Evolutionary conservation across 148 eudicot species (phyloP).

Genomic region (Arbutus unedo): DNA sequence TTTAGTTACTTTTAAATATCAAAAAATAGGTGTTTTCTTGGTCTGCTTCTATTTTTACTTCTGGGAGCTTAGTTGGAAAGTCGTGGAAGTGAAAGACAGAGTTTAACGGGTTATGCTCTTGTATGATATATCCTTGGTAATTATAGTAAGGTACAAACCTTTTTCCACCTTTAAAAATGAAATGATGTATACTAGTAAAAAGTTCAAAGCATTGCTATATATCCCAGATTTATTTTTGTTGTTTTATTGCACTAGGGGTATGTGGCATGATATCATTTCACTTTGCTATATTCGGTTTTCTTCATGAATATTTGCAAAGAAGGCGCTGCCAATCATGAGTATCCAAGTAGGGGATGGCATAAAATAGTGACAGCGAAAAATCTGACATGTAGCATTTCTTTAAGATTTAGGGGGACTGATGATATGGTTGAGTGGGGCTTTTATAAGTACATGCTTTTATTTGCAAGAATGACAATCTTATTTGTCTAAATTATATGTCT

Average conservation of each 20-base stretch:
- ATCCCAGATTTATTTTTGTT: neutral
- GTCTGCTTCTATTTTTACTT: neutral
- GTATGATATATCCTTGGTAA: neutral
- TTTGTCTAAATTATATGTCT: neutral
- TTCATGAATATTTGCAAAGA: too few species aligned
- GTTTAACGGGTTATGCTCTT: too few species aligned
- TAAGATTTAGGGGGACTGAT: neutral
- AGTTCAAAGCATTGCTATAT: neutral
- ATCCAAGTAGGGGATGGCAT: neutral
- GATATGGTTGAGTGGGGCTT: neutral
- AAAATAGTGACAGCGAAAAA: too few species aligned
- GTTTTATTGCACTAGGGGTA: neutral
- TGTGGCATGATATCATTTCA: neutral
- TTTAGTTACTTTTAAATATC: neutral
- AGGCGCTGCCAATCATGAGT: neutral
- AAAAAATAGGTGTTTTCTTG: too few species aligned
- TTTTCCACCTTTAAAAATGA: neutral
- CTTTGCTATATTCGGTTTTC: neutral
- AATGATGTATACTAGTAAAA: too few species aligned
- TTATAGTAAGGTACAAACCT: neutral
- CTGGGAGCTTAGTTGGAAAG: neutral
- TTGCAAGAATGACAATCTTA: neutral
- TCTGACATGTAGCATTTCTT: neutral
- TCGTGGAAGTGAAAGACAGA: too few species aligned
- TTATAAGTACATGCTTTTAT: neutral